Evolutionary conservation across 192 early-diverging fungal genomes (phyloP).

Genomic region (Backusella tarrabulga): DNA sequence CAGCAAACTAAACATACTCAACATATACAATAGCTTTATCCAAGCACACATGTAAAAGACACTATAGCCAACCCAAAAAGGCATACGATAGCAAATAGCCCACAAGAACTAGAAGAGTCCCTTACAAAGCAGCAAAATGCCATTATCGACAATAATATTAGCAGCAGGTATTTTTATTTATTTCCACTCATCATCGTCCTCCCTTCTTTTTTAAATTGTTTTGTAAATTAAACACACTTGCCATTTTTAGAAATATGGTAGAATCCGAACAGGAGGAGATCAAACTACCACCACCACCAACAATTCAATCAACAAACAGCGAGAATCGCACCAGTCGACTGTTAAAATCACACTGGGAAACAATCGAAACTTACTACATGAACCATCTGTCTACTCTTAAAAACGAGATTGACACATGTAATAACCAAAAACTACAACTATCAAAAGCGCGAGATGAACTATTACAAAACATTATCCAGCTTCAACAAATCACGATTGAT

Average conservation of each 20-base stretch:
- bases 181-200: background rate
- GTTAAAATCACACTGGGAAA: conserved; percentile 9
- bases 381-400: background rate
- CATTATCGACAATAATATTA: background rate
- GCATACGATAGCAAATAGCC: background rate
- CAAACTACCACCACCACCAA: background rate
- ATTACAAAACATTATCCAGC: background rate
- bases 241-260: background rate
- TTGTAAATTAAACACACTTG: background rate
- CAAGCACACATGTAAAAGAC: conserved; percentile 1
- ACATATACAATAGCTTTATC: background rate
- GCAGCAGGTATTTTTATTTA: background rate
- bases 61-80: background rate
- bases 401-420: background rate
- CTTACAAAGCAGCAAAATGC: background rate
- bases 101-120: background rate
- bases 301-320: background rate
- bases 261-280: background rate
- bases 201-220: background rate
- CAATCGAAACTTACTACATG: background rate
- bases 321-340: background rate
- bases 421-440: background rate
- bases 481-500: conserved; percentile 7
- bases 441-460: background rate
- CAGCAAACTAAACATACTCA: background rate